Base-by-base conservation (phyloP, 164 flowering plant genomes). In the Warburgia ugandensis region DNA sequence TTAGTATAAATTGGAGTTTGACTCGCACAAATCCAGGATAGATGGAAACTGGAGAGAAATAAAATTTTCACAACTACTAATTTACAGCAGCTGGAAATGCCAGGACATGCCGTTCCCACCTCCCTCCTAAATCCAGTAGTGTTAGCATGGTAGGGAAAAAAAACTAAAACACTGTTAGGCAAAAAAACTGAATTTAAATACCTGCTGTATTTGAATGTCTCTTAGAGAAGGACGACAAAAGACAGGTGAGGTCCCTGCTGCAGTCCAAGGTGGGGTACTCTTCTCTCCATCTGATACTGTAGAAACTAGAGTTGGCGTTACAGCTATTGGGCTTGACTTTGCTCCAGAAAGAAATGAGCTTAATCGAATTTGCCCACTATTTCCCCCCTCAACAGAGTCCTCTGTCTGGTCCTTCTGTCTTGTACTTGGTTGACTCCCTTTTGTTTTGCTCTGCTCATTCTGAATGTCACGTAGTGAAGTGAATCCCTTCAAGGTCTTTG, bases 151-250 rank as follows among this genome's bases (percentile, higher is more conserved):
- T 5, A 11, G 25, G 3, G 37, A 20, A 29, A 17, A 4, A 42
- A 11, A 42, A 42, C 27, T 47, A 12, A 54, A 54, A 16, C 29
- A 20, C 11, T 11, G 10, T 37, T 12, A 8, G 32, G 47, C 17
- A 26, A 40, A 41, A 30, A 19, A 16, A 20, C 49, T 3, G 51
- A 45, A 63, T 33, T 10, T 17, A 6, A 49, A 46, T 58, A 89
- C 99, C 97, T 94, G 92, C 67, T 89, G 99, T 81, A 82, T 69
- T 55, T 94, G 99, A 48, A 94, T 94, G 64, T 84, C 79, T 67
- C 94, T 76, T n/a, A 94, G 77, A 40, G 97, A 94, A 4, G 94
- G 90, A 45, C 86, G 83, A 51, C 75, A 75, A 12, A 60, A 69
- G 29, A 46, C 69, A 41, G 97, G 97, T 33, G 99, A 95, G 23